Evolutionary conservation across 306 rosid genomes (phyloP).

Genomic region (Lotus japonicus): DNA sequence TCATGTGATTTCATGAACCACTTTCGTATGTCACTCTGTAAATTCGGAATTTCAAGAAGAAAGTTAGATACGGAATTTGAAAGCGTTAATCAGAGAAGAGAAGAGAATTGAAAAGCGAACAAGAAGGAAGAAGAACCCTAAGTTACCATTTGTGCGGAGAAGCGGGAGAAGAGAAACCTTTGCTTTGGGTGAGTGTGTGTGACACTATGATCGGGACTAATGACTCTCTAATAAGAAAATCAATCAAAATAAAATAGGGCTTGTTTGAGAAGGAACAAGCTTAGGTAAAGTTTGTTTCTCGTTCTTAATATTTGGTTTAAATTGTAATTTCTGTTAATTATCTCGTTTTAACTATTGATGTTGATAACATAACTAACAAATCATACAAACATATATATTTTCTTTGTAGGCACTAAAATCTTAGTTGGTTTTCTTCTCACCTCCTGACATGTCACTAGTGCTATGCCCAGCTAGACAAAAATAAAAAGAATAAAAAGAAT

Average conservation of each 20-base stretch:
- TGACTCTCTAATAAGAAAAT: not conserved
- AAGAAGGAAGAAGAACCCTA: conserved; percentile 25
- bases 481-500: too few species aligned
- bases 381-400: too few species aligned
- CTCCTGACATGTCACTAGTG: too few species aligned
- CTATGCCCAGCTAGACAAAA: too few species aligned
- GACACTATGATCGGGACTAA: not conserved
- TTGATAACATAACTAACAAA: too few species aligned
- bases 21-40: conserved; percentile 72
- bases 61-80: not conserved
- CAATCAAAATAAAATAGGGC: not conserved
- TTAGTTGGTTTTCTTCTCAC: too few species aligned
- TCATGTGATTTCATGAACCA: conserved; percentile 96
- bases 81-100: not conserved
- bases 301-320: too few species aligned
- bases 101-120: not conserved
- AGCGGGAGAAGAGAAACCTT: conserved; percentile 25
- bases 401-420: too few species aligned
- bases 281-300: too few species aligned
- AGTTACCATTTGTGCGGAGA: conserved; percentile 34
- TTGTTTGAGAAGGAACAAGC: not conserved
- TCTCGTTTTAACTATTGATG: too few species aligned
- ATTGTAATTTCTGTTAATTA: too few species aligned
- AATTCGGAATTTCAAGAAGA: not conserved
- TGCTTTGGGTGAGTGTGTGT: not conserved